phyloP scores from a whole-genome alignment of 495 filamentous ascomycete species.

The Xylaria grammica region DNA sequence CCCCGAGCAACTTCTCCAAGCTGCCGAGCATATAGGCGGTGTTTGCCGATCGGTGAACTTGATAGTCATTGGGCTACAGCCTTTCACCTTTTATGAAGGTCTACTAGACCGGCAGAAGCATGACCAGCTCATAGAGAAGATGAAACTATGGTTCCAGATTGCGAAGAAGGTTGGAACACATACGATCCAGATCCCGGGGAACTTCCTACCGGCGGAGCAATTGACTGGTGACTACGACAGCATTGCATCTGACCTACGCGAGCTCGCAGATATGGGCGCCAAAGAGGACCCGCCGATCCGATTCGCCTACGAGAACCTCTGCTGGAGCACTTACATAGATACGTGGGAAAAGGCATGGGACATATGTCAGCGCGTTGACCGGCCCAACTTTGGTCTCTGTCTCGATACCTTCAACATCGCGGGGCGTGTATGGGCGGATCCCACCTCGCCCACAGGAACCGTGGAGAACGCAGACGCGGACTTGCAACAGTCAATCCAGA shows the following conservation, averaged over 20 bases:
- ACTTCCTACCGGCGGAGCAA: conserved; percentile 65
- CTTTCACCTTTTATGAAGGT: conserved; percentile 77
- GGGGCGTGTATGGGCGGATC: conserved; percentile 74
- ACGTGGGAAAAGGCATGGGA: conserved; percentile 70
- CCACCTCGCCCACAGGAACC: conserved; percentile 64
- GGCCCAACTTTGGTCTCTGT: conserved; percentile 71
- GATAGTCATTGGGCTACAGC: conserved; percentile 72
- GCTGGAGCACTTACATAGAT: conserved; percentile 73
- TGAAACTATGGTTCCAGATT: conserved; percentile 69
- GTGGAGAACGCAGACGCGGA: conserved; percentile 43
- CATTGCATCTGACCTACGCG: conserved; percentile 63
- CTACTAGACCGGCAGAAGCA: conserved; percentile 62
- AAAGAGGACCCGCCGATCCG: conserved; percentile 56
- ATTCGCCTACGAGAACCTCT: conserved; percentile 81
- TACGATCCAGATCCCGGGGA: conserved; percentile 74
- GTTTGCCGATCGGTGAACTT: conserved; percentile 59
- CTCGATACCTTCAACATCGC: conserved; percentile 80
- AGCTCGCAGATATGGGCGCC: conserved; percentile 64
- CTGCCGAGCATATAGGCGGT: conserved; percentile 54
- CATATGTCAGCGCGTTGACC: conserved; percentile 62
- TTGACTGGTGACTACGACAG: conserved; percentile 51
- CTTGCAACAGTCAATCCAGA: conserved; percentile 51
- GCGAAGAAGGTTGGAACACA: conserved; percentile 71
- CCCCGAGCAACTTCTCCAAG: conserved; percentile 55
- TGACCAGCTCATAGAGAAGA: conserved; percentile 66